Percentiles rank a stretch among this genome's conserved stretches.
These are phyloP conservation scores for Citrus medica DNA, from an alignment of 345 rosid genomes.

Conservation along the genomic window DNA sequence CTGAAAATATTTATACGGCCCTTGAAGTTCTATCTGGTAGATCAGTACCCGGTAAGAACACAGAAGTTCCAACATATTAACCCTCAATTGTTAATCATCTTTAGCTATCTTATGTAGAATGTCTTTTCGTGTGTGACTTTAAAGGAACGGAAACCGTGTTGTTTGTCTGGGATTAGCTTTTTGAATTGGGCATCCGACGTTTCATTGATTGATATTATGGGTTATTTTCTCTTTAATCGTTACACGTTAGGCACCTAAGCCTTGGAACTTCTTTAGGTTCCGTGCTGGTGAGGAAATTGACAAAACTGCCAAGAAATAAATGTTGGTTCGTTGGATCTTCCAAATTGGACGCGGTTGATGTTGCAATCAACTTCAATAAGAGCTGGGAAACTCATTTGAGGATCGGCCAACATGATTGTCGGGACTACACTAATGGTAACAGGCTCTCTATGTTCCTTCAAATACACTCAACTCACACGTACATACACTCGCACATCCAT, in stretches of 20 bases:
- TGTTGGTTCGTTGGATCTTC: slow-evolving; percentile 79
- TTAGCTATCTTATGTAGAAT: too few species aligned
- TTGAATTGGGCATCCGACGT: neutral
- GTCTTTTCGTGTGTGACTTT: neutral
- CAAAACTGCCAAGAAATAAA: slow-evolving; percentile 52
- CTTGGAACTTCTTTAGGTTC: slow-evolving; percentile 32
- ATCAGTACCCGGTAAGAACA: slow-evolving; percentile 47
- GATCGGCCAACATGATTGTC: slow-evolving; percentile 74
- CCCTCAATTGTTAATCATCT: neutral
- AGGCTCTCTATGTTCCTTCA: neutral
- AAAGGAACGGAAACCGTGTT: neutral
- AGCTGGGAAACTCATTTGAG: slow-evolving; percentile 61
- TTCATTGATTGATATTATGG: neutral
- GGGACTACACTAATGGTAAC: slow-evolving; percentile 70
- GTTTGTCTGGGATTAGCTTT: neutral
- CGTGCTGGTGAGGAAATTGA: slow-evolving; percentile 46
- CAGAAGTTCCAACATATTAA: neutral
- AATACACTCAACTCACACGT: neutral
- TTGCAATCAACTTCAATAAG: slow-evolving; percentile 43
- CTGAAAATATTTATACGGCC: slow-evolving; percentile 46
- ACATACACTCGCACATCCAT: too few species aligned
- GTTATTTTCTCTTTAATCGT: neutral
- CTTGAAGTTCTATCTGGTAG: slow-evolving; percentile 49
- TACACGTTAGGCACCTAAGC: neutral
- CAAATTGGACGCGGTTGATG: slow-evolving; percentile 35